Base-by-base conservation (phyloP, 108 stramenopile genomes). In the Asterionellopsis glacialis region DNA sequence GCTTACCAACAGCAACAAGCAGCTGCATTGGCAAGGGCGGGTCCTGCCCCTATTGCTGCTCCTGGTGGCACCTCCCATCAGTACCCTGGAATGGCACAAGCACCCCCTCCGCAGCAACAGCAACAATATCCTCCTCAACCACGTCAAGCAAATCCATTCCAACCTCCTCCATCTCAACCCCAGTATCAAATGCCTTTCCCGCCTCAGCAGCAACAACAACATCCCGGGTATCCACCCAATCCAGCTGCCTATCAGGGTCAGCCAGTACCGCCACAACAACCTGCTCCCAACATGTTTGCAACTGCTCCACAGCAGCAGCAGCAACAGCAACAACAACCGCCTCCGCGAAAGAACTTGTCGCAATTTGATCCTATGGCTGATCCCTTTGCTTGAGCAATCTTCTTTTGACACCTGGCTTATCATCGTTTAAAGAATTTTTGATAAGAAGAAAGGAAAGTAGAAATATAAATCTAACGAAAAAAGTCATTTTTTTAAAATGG, bases 291-390 rank as follows among this genome's bases (percentile, higher is more conserved):
- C 24, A 6, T 25, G 23, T 22, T 53, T 25, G 52, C 52, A 53
- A 19, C 52, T 15, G 22, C 52, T 47, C 45, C 45, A 21, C 57
- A 64, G 13, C 57, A 64, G 13, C 58, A 53, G 13, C 33, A 59
- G 11, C 42, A 55, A 25, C 64, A 54, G 12, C 54, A 51, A 19
- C 68, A 48, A 42, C 51, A n/a, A 12, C 44, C 42, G 39, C 64
- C 38, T 11, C 59, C 59, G 18, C 57, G 56, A 45, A 14, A 19
- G 9, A 15, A 40, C 25, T 0, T 66, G 12, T 61, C 71, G 16
- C 71, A 72, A 52, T 72, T 72, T 45, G 71, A 72, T 45, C 71
- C 71, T n/a, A 65, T 72, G 3, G 50, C 42, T 33, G 33, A 33
- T 33, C 33, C 33, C 33, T 33, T 33, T 33, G 33, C 33, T 33